These are phyloP conservation scores for Rheum nobile DNA, from an alignment of 148 eudicot species.

Conservation along the genomic window DNA sequence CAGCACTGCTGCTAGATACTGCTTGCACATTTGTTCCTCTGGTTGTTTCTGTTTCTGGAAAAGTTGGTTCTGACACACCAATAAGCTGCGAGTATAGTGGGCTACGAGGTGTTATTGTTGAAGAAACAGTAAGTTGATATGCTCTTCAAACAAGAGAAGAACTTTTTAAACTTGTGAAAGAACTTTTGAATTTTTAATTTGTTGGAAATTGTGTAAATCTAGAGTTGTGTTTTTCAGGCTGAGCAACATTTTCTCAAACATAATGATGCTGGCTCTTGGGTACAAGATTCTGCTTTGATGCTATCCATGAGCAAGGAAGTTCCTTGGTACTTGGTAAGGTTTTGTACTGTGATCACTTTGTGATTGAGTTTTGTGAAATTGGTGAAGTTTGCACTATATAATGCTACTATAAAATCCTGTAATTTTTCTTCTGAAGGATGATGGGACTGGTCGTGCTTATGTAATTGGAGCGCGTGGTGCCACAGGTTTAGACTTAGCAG, in stretches of 20 bases:
- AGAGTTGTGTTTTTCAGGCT: slow-evolving; percentile 29
- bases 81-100: slow-evolving; percentile 86
- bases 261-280: slow-evolving; percentile 99
- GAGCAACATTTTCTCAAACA: slow-evolving; percentile 95
- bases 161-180: not conserved
- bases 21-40: slow-evolving; percentile 75
- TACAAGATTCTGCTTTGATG: slow-evolving; percentile 93
- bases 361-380: not conserved
- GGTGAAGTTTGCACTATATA: not conserved
- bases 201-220: not conserved
- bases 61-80: slow-evolving; percentile 88
- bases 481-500: slow-evolving; percentile 66
- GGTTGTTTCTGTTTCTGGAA: slow-evolving; percentile 84
- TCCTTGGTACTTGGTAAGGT: slow-evolving; percentile 84
- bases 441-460: slow-evolving; percentile 73
- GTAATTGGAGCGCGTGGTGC: slow-evolving; percentile 91
- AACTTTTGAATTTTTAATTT: not conserved
- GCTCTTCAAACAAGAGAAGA: not conserved
- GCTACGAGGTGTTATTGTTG: slow-evolving; percentile 84
- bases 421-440: slow-evolving; percentile 48
- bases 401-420: not conserved
- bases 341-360: not conserved
- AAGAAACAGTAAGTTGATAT: slow-evolving; percentile 54
- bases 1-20: slow-evolving; percentile 76
- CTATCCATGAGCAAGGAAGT: slow-evolving; percentile 83